Evolutionary conservation across 1,139 yeast species (phyloP).

Genomic region (Candida sp.): DNA sequence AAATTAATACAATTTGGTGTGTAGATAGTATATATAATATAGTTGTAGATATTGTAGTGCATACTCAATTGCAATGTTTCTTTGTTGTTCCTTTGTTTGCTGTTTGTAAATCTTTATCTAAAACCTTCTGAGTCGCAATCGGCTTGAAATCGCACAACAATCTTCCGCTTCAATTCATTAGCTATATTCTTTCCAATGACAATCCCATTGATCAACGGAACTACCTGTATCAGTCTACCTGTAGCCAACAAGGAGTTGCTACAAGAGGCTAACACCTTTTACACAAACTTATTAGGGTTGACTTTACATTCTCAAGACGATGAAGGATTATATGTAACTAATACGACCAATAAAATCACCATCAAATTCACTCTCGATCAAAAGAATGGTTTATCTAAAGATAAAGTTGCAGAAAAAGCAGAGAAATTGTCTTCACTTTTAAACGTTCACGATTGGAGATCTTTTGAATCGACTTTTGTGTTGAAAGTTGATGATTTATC

Average conservation of each 20-base stretch:
- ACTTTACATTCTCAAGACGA: slow-evolving; percentile 21
- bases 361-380: slow-evolving; percentile 23
- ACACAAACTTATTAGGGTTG: slow-evolving; percentile 44
- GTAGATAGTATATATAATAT: too few relatives aligned
- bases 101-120: too few relatives aligned
- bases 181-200: slow-evolving; percentile 12
- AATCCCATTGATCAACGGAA: slow-evolving; percentile 48
- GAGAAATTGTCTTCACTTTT: slow-evolving; percentile 21
- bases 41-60: too few relatives aligned
- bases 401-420: slow-evolving; percentile 21
- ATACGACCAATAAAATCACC: slow-evolving; percentile 26
- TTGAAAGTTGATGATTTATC: slow-evolving; percentile 34
- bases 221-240: slow-evolving; percentile 41
- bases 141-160: slow-evolving; percentile 5
- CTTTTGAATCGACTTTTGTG: slow-evolving; percentile 39
- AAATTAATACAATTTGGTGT: too few relatives aligned
- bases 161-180: slow-evolving; percentile 3
- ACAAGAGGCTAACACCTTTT: slow-evolving; percentile 41
- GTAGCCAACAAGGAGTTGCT: slow-evolving; percentile 37
- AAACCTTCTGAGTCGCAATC: too few relatives aligned
- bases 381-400: slow-evolving; percentile 22
- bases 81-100: too few relatives aligned
- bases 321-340: slow-evolving; percentile 25
- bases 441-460: slow-evolving; percentile 47
- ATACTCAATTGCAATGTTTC: too few relatives aligned